Evolutionary conservation across 148 eudicot species (phyloP).

Genomic region (Salicornia ramosissima): DNA sequence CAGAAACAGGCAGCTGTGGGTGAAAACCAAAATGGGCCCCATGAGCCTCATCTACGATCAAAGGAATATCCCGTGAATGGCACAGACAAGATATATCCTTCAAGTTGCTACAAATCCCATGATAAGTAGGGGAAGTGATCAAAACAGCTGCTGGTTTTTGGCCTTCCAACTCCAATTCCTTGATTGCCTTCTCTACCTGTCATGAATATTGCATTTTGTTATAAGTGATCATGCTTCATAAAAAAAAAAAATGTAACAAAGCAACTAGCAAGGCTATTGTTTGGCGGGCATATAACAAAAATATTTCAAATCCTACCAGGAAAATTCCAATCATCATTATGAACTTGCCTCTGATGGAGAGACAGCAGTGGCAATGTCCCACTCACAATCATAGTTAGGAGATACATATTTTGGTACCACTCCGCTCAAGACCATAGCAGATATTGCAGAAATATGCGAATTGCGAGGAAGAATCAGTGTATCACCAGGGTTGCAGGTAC

Average conservation of each 20-base stretch:
- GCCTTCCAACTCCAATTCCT: conserved; percentile 48
- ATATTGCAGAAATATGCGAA: conserved; percentile 62
- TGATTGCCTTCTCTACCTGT: conserved; percentile 63
- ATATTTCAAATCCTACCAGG: neutral
- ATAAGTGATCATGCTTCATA: neutral
- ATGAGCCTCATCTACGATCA: conserved; percentile 82
- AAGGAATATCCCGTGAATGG: conserved; percentile 42
- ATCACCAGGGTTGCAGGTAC: conserved; percentile 74
- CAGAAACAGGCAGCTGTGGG: conserved; percentile 46
- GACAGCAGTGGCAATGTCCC: conserved; percentile 67
- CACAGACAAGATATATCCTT: conserved; percentile 48
- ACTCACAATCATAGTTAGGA: conserved; percentile 52
- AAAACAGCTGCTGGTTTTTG: conserved; percentile 64
- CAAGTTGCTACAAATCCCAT: conserved; percentile 68
- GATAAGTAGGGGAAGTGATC: conserved; percentile 65
- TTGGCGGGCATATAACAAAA: neutral
- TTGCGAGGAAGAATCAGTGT: conserved; percentile 73
- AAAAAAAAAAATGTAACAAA: neutral
- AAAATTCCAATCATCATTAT: neutral
- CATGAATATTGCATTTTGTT: conserved; percentile 1
- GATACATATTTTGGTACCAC: conserved; percentile 58
- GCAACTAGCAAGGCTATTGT: neutral
- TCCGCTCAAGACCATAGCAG: conserved; percentile 73
- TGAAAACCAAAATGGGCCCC: conserved; percentile 88
- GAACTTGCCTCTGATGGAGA: conserved; percentile 65